Percentiles rank a stretch among this genome's conserved stretches.
phyloP scores from a whole-genome alignment of 495 filamentous ascomycete genomes.

The Cercophora scortea region DNA sequence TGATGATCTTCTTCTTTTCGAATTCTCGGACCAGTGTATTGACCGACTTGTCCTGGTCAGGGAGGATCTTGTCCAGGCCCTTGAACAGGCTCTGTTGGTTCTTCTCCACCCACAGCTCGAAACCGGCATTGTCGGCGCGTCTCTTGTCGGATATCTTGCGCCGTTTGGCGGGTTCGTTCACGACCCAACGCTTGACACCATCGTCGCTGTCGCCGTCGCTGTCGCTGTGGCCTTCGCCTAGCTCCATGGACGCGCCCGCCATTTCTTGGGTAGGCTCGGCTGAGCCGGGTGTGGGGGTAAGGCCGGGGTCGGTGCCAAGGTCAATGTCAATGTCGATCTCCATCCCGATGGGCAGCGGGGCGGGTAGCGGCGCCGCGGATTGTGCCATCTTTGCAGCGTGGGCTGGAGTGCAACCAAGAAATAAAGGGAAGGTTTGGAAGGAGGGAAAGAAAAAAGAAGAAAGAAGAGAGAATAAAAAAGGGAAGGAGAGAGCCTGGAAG shows the following conservation, averaged over 20 bases:
- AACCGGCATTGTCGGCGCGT: slow-evolving; percentile 43
- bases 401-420: no score
- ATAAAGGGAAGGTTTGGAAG: no score
- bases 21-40: slow-evolving; percentile 17
- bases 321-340: no score
- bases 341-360: no score
- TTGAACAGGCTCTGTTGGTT: slow-evolving; percentile 17
- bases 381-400: no score
- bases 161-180: slow-evolving; percentile 16
- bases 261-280: no score
- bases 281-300: no score
- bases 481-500: no score
- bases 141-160: slow-evolving; percentile 40
- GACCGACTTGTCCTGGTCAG: slow-evolving; percentile 18
- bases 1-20: slow-evolving; percentile 47
- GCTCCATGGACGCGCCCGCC: neutral
- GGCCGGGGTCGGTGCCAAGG: no score
- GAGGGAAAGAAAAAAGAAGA: no score
- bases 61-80: neutral
- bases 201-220: slow-evolving; percentile 3
- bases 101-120: slow-evolving; percentile 36
- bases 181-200: slow-evolving; percentile 10
- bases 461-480: no score
- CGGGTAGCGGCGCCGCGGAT: no score
- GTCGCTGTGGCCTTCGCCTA: slow-evolving; percentile 2